Evolutionary conservation across 2,329 filamentous ascomycete species (phyloP).

Genomic region (Sporothrix euskadiensis): DNA sequence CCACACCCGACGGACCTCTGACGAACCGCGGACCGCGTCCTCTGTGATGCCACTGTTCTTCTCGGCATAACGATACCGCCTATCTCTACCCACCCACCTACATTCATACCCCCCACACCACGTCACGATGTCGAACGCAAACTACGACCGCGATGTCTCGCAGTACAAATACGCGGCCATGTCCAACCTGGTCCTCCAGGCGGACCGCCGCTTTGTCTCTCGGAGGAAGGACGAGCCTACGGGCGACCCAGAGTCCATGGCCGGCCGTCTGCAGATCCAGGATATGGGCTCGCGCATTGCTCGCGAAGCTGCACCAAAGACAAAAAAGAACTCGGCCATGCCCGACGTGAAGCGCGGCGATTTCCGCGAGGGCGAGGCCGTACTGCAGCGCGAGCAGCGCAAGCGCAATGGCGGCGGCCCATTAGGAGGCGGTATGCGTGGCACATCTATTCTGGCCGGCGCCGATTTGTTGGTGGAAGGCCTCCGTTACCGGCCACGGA

Average conservation of each 20-base stretch:
- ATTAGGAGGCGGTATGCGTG: slow-evolving; percentile 57
- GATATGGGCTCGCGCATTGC: slow-evolving; percentile 90
- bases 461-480: slow-evolving; percentile 85
- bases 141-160: slow-evolving; percentile 77
- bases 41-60: slow-evolving; percentile 1
- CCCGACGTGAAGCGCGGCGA: slow-evolving; percentile 72
- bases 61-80: not conserved
- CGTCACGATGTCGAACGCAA: slow-evolving; percentile 62
- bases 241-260: slow-evolving; percentile 95
- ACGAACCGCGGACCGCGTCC: not conserved
- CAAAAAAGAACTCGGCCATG: slow-evolving; percentile 71
- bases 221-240: slow-evolving; percentile 92
- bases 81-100: not conserved
- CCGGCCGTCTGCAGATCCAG: slow-evolving; percentile 85
- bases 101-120: slow-evolving; percentile 24
- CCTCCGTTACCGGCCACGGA: slow-evolving; percentile 86
- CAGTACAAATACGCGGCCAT: slow-evolving; percentile 99
- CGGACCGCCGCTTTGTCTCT: slow-evolving; percentile 92
- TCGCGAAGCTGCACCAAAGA: slow-evolving; percentile 76
- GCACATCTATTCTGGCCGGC: slow-evolving; percentile 76
- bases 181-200: slow-evolving; percentile 99
- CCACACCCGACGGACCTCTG: not conserved
- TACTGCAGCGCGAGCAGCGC: slow-evolving; percentile 78
- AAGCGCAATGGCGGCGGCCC: slow-evolving; percentile 73
- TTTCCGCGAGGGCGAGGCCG: slow-evolving; percentile 77